phyloP scores from a whole-genome alignment of 495 filamentous ascomycete genomes.

The Venustampulla echinocandica region DNA sequence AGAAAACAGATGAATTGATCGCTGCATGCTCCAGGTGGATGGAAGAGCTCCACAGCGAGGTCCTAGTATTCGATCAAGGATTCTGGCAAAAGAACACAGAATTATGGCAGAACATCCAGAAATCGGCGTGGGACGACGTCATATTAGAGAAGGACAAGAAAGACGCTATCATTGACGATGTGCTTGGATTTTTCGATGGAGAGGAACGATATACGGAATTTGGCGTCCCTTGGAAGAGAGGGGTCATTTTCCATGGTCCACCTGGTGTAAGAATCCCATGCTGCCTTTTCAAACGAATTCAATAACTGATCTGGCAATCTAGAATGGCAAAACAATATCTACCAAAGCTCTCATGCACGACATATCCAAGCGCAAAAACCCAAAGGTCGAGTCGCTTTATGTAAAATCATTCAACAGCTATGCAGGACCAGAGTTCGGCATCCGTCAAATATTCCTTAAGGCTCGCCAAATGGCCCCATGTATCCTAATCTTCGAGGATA shows the following conservation, averaged over 20 bases:
- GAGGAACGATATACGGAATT: conserved; percentile 45
- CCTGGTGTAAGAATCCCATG: conserved; percentile 30
- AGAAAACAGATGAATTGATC: conserved; percentile 42
- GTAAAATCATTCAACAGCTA: conserved; percentile 40
- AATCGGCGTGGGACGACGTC: conserved; percentile 52
- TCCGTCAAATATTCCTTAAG: conserved; percentile 39
- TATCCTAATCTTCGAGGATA: conserved; percentile 54
- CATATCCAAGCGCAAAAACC: conserved; percentile 31
- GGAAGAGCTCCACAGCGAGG: conserved; percentile 47
- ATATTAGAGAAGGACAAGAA: conserved; percentile 59
- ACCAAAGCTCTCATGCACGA: conserved; percentile 59
- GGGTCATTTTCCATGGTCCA: conserved; percentile 50
- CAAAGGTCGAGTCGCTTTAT: conserved; percentile 41
- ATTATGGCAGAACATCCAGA: conserved; percentile 48
- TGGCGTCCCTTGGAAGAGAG: conserved; percentile 56
- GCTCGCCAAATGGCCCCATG: conserved; percentile 45
- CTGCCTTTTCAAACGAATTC: background rate
- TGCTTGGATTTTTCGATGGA: conserved; percentile 50
- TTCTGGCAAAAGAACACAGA: conserved; percentile 51
- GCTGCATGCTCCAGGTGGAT: conserved; percentile 40
- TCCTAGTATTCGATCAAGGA: conserved; percentile 55
- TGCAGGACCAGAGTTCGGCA: conserved; percentile 35
- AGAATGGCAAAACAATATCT: conserved; percentile 59
- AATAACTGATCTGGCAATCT: background rate
- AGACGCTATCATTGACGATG: conserved; percentile 47